phyloP scores from a whole-genome alignment of 2,329 filamentous ascomycete species.

The Aspergillus bombycis region DNA sequence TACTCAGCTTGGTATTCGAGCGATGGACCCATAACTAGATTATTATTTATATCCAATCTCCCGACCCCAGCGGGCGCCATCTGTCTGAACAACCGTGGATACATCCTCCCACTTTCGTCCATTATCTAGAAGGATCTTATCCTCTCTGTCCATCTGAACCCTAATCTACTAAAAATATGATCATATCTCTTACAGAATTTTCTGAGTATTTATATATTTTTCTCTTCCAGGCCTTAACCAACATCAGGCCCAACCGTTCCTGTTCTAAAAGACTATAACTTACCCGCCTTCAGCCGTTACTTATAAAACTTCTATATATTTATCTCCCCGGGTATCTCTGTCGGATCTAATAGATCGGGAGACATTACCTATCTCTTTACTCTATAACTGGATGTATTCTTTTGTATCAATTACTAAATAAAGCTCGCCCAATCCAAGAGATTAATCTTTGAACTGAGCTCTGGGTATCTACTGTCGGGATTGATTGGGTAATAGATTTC shows the following conservation, averaged over 20 bases:
- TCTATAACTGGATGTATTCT: too few species aligned
- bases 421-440: constrained; percentile 12
- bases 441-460: constrained; percentile 4
- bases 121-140: not conserved
- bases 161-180: constrained; percentile 9
- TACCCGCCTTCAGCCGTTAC: constrained; percentile 7
- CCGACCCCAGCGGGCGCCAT: not conserved
- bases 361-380: too few species aligned
- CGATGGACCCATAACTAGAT: not conserved
- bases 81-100: too few species aligned
- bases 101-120: too few species aligned
- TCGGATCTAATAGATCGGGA: constrained; percentile 5
- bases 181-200: constrained; percentile 11
- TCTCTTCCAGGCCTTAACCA: constrained; percentile 13
- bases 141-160: constrained; percentile 3
- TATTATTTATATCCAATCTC: not conserved
- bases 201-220: constrained; percentile 12
- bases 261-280: constrained; percentile 12
- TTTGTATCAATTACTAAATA: not conserved
- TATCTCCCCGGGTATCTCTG: too few species aligned
- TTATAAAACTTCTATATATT: not conserved
- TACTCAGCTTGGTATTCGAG: not conserved
- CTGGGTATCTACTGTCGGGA: not conserved
- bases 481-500: constrained; percentile 8
- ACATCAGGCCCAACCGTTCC: constrained; percentile 4